These are phyloP conservation scores for Fusarium sp. DNA, from an alignment of 2,329 filamentous ascomycete genomes.

Conservation along the genomic window DNA sequence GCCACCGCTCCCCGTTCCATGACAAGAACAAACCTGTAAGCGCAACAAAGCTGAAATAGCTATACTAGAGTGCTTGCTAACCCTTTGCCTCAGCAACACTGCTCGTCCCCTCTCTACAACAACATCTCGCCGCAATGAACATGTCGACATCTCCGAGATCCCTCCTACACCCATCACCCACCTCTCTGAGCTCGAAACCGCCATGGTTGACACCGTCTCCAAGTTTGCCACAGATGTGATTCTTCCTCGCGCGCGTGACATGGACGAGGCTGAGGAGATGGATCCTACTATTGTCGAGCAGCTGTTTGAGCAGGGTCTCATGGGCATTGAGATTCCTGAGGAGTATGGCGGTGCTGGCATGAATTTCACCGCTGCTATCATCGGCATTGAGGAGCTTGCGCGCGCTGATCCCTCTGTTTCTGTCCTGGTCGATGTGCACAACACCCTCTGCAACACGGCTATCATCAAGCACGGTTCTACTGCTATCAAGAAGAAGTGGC, in stretches of 20 bases:
- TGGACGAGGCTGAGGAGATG: slow-evolving; percentile 98
- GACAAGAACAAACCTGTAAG: slow-evolving; percentile 45
- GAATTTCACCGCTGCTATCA: slow-evolving; percentile 97
- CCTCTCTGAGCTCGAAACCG: slow-evolving; percentile 86
- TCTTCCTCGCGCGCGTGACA: slow-evolving; percentile 90
- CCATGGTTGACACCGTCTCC: slow-evolving; percentile 89
- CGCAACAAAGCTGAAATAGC: neutral
- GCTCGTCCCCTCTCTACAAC: slow-evolving; percentile 71
- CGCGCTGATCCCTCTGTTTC: slow-evolving; percentile 94
- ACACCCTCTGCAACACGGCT: slow-evolving; percentile 95
- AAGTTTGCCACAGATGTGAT: slow-evolving; percentile 93
- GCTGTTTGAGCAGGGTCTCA: slow-evolving; percentile 95
- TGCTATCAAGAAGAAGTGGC: slow-evolving; percentile 82
- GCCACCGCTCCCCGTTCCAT: slow-evolving; percentile 39
- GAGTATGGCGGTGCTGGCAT: slow-evolving; percentile 96
- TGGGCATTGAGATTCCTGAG: slow-evolving; percentile 97
- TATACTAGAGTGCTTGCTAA: neutral
- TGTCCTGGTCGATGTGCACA: slow-evolving; percentile 96
- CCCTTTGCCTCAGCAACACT: slow-evolving; percentile 43
- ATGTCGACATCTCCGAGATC: slow-evolving; percentile 75
- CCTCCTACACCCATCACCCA: slow-evolving; percentile 93
- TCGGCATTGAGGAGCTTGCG: slow-evolving; percentile 96
- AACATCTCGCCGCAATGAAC: slow-evolving; percentile 59
- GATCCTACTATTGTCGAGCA: slow-evolving; percentile 88
- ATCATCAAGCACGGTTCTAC: slow-evolving; percentile 85